These are phyloP conservation scores for Epichloe aotearoae DNA, from an alignment of 2,329 filamentous ascomycete species.

Conservation along the genomic window DNA sequence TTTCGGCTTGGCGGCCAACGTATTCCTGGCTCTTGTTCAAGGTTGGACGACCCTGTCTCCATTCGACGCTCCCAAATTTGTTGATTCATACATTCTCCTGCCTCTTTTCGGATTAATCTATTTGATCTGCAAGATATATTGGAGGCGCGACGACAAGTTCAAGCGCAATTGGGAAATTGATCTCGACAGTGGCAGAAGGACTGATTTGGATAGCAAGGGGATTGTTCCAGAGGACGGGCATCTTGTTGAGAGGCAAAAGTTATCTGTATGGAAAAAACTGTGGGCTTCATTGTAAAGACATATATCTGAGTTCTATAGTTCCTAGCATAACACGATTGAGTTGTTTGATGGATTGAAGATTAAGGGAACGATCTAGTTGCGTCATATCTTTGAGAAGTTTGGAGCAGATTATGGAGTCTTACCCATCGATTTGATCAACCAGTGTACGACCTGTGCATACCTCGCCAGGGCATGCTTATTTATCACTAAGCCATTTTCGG, in stretches of 20 bases:
- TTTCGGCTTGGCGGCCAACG: conserved; percentile 42
- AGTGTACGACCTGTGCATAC: no score
- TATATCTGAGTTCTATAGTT: conserved; percentile 10
- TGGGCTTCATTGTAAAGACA: conserved; percentile 26
- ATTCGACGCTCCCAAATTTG: conserved; percentile 44
- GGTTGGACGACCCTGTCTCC: conserved; percentile 48
- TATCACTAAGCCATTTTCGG: no score
- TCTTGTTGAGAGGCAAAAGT: conserved; percentile 13
- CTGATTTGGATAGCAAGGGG: conserved; percentile 36
- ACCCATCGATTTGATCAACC: no score
- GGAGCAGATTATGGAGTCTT: no score
- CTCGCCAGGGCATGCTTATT: no score
- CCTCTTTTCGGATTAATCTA: conserved; percentile 48
- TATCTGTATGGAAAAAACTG: conserved; percentile 30
- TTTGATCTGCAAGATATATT: conserved; percentile 38
- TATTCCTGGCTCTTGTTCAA: conserved; percentile 47
- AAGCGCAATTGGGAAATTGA: conserved; percentile 41
- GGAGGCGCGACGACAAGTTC: conserved; percentile 33
- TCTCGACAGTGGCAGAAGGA: conserved; percentile 39
- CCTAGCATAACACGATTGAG: conserved; percentile 4
- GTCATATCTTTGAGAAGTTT: no score
- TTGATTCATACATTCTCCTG: conserved; percentile 49
- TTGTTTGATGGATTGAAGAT: no score
- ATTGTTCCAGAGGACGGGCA: conserved; percentile 16
- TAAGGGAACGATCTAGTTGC: no score